Evolutionary conservation across 78 protist species (phyloP), one percentile per base, ranked within the genome.

Genomic region (Goniomonas avonlea): DNA sequence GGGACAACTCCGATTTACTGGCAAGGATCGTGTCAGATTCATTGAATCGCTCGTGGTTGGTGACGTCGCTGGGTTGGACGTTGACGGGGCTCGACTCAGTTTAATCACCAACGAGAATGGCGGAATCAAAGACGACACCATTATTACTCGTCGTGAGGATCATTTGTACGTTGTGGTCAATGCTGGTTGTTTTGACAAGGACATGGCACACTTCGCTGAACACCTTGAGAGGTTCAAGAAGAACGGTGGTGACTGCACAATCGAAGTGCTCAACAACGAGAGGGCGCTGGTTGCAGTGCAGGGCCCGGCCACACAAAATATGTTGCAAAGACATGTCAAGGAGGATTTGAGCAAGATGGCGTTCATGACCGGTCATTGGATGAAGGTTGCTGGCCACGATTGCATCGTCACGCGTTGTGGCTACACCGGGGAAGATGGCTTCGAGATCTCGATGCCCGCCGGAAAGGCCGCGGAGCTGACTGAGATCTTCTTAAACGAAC

Each of bases 381-480:
- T 0, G 31, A 25, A 35, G 25, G 1, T 27, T 40, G 1, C 37
- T 35, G 50, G 5, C 21, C 69, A 3, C 50, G n/a, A 41, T 20
- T 27, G 73, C 43, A n/a, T 8, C 39, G 40, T 93, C 27, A 61
- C 89, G 29, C 85, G 94, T 35, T 90, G 92, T 61, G 97, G 97
- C n/a, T 95, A 95, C 82, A 94, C 97, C 27, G 99, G 99, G 35
- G 98, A 94, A 80, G 99, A 97, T 61, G 99, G 99, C 29, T 95
- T 93, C 79, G 99, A 97, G 83, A 83, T 96, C 61, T 37, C 83
- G 7, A 88, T 89, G 7, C 83, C 78, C 32, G 27, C 18, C n/a
- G 69, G 17, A 18, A 29, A 73, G 23, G 47, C 79, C 35, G 60
- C 13, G 37, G 60, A 5, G n/a, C 7, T 73, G 23, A 9, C 13